Conservation (phyloP, 345 rosid genomes). For the Salix udensis region DNA sequence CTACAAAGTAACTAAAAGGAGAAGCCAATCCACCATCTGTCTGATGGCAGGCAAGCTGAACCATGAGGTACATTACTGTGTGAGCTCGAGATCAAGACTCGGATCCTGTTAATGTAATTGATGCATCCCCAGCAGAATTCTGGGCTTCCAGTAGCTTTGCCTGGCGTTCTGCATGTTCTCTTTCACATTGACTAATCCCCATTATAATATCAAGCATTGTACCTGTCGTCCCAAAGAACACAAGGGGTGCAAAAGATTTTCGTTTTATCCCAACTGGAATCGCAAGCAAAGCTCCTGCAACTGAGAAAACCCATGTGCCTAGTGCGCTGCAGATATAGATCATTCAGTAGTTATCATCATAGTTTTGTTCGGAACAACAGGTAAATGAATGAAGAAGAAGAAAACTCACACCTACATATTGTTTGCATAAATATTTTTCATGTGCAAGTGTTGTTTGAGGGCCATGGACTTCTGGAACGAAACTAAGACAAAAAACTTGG, state of each 20-base stretch:
- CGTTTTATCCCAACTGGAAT: slow-evolving; percentile 90
- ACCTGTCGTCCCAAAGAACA: slow-evolving; percentile 93
- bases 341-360: not conserved
- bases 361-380: not conserved
- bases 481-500: not conserved
- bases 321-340: slow-evolving; percentile 55
- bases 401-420: too few relatives aligned
- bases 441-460: not conserved
- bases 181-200: slow-evolving; percentile 82
- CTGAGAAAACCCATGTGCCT: slow-evolving; percentile 96
- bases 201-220: slow-evolving; percentile 92
- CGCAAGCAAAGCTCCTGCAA: slow-evolving; percentile 75
- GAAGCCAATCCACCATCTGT: not conserved
- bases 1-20: not conserved
- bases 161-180: slow-evolving; percentile 96
- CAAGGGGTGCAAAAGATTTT: slow-evolving; percentile 82
- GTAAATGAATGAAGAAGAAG: not conserved
- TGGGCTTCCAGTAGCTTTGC: slow-evolving; percentile 74
- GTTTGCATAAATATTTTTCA: not conserved
- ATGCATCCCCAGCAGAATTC: slow-evolving; percentile 33
- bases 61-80: not conserved
- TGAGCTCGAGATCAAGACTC: slow-evolving; percentile 2
- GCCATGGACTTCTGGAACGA: not conserved
- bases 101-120: slow-evolving; percentile 16
- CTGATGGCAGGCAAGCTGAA: not conserved